Evolutionary conservation across 805 yeast species (phyloP).

Genomic region (Priceomyces fermenticarens): DNA sequence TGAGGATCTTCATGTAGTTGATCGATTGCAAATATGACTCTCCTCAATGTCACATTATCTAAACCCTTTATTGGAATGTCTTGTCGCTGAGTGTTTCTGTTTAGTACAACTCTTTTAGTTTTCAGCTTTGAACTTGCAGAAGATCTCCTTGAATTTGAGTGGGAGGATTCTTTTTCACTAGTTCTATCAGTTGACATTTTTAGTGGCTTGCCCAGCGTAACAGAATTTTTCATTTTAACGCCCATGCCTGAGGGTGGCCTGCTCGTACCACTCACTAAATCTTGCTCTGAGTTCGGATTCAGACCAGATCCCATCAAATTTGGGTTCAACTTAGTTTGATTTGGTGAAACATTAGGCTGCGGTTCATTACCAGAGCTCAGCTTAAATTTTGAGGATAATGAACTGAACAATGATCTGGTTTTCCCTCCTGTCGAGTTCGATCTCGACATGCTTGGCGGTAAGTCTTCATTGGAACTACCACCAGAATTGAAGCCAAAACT

Average conservation of each 20-base stretch:
- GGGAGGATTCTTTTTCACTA: slow-evolving; percentile 3
- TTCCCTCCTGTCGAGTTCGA: slow-evolving; percentile 13
- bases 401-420: slow-evolving; percentile 32
- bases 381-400: slow-evolving; percentile 40
- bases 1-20: slow-evolving; percentile 74
- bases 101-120: slow-evolving; percentile 33
- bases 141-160: slow-evolving; percentile 12
- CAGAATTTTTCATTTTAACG: slow-evolving; percentile 10
- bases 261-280: slow-evolving; percentile 19
- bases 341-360: slow-evolving; percentile 5
- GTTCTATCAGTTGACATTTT: slow-evolving; percentile 3
- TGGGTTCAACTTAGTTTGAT: slow-evolving; percentile 10
- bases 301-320: slow-evolving; percentile 7
- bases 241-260: slow-evolving; percentile 27
- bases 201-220: neutral
- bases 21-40: slow-evolving; percentile 78
- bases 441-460: slow-evolving; percentile 13
- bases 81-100: slow-evolving; percentile 42
- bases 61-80: slow-evolving; percentile 30
- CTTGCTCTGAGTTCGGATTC: slow-evolving; percentile 9
- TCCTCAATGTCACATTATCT: slow-evolving; percentile 40
- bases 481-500: slow-evolving; percentile 9
- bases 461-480: neutral
- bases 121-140: slow-evolving; percentile 3
- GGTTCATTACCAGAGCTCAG: slow-evolving; percentile 19